Conservation (phyloP, 176 grass and related monocot genomes). For the Lolium multiflorum region DNA sequence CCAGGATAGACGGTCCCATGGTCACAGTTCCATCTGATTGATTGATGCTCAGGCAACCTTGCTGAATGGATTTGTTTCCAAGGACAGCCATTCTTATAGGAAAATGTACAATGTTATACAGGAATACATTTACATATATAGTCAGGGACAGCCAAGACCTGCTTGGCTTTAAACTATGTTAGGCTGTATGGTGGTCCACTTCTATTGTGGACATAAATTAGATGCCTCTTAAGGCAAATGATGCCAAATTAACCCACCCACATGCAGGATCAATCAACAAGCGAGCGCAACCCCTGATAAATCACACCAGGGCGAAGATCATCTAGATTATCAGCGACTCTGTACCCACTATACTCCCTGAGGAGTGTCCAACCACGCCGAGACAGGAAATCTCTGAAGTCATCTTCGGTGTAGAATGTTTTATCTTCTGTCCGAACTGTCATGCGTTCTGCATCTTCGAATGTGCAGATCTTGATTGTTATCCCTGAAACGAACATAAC, state of each 20-base stretch:
- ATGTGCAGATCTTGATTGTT: conserved; percentile 77
- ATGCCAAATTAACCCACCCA: neutral
- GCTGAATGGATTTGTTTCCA: conserved; percentile 2
- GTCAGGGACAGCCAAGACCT: neutral
- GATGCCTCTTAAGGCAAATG: conserved; percentile 10
- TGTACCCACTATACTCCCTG: conserved; percentile 70
- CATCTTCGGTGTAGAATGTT: conserved; percentile 84
- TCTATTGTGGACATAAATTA: neutral
- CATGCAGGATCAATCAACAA: conserved; percentile 56
- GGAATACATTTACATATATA: conserved; percentile 41
- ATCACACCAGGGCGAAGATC: conserved; percentile 75
- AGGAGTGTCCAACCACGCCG: conserved; percentile 72
- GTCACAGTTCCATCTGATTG: too few relatives aligned
- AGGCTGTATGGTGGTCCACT: neutral
- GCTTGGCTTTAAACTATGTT: neutral
- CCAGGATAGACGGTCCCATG: too few relatives aligned
- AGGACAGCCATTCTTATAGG: neutral
- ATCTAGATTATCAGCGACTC: conserved; percentile 68
- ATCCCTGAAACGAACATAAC: conserved; percentile 52
- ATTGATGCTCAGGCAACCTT: neutral
- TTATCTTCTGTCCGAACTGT: conserved; percentile 78
- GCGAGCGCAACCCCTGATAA: conserved; percentile 68
- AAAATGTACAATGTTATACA: conserved; percentile 1
- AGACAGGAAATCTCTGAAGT: conserved; percentile 73
- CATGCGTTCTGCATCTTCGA: conserved; percentile 68